phyloP scores from a whole-genome alignment of 345 rosid species.

The Linum tenue region DNA sequence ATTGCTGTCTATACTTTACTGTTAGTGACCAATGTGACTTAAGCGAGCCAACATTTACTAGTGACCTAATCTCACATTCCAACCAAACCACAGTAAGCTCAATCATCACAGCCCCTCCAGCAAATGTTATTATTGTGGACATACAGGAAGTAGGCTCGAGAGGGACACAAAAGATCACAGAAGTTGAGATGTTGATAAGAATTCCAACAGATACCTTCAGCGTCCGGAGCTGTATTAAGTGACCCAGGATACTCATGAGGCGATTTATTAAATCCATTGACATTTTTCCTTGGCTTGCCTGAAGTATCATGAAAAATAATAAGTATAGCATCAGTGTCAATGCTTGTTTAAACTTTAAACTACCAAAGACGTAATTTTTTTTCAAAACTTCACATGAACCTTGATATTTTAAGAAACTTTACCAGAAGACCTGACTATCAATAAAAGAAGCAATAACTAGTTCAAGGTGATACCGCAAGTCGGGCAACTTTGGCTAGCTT shows the following conservation, averaged over 20 bases:
- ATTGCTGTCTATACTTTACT: background rate
- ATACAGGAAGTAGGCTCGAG: background rate
- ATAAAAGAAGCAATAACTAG: background rate
- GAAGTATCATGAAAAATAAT: slow-evolving; percentile 27
- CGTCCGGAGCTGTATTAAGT: slow-evolving; percentile 79
- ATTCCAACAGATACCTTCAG: slow-evolving; percentile 54
- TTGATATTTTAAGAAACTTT: background rate
- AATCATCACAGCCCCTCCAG: background rate
- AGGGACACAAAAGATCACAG: background rate
- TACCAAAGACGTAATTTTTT: background rate
- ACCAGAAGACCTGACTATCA: background rate
- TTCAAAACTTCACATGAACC: slow-evolving; percentile 3
- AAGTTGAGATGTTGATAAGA: background rate
- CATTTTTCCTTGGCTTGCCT: slow-evolving; percentile 69
- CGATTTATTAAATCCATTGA: slow-evolving; percentile 72
- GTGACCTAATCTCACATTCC: background rate
- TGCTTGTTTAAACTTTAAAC: background rate
- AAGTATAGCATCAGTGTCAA: background rate
- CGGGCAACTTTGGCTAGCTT: slow-evolving; percentile 73
- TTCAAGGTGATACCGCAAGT: slow-evolving; percentile 40
- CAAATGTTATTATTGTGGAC: background rate
- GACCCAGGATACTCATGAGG: slow-evolving; percentile 85
- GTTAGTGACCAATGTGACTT: background rate
- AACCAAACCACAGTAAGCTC: background rate
- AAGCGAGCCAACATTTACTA: background rate